A percentile compares a stretch with the other conserved stretches of the same genome.
phyloP scores from a whole-genome alignment of 257 asterid genomes.

The Nicotiana undulata region DNA sequence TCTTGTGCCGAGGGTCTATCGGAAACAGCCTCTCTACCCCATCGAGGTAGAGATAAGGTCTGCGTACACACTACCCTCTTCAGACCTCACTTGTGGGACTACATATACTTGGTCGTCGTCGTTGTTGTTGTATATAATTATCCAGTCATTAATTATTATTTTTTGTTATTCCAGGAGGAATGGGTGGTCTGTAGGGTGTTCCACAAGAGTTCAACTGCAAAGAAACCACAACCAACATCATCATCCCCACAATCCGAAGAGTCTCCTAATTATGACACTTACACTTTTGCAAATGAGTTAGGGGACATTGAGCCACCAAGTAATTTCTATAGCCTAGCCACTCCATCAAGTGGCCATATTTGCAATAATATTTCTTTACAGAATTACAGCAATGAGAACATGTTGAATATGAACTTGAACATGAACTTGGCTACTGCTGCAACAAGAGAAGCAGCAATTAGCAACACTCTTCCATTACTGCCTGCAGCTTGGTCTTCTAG shows the following conservation, averaged over 20 bases:
- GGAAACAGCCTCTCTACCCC: too few relatives aligned
- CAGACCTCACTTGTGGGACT: too few relatives aligned
- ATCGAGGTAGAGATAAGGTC: too few relatives aligned
- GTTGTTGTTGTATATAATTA: too few relatives aligned
- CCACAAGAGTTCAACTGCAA: conserved; percentile 34
- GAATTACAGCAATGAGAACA: neutral
- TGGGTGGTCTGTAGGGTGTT: conserved; percentile 63
- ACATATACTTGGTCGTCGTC: too few relatives aligned
- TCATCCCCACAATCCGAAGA: conserved; percentile 32
- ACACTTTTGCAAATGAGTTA: conserved; percentile 22
- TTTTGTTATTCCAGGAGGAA: conserved; percentile 34
- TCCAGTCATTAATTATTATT: neutral
- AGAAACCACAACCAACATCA: conserved; percentile 30
- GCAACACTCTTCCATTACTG: neutral
- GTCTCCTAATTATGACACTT: conserved; percentile 24
- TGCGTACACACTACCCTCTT: too few relatives aligned
- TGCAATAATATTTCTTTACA: conserved; percentile 13
- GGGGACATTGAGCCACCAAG: conserved; percentile 36
- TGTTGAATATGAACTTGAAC: neutral
- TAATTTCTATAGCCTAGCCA: conserved; percentile 7
- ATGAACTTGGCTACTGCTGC: conserved; percentile 23
- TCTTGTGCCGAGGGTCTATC: too few relatives aligned
- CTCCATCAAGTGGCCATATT: neutral
- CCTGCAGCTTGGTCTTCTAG: conserved; percentile 17
- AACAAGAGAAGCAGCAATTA: neutral